A percentile compares a stretch with the other conserved stretches of the same genome.
Evolutionary conservation across 2,329 filamentous ascomycete species (phyloP).

Genomic region (Fusarium incarnatum): DNA sequence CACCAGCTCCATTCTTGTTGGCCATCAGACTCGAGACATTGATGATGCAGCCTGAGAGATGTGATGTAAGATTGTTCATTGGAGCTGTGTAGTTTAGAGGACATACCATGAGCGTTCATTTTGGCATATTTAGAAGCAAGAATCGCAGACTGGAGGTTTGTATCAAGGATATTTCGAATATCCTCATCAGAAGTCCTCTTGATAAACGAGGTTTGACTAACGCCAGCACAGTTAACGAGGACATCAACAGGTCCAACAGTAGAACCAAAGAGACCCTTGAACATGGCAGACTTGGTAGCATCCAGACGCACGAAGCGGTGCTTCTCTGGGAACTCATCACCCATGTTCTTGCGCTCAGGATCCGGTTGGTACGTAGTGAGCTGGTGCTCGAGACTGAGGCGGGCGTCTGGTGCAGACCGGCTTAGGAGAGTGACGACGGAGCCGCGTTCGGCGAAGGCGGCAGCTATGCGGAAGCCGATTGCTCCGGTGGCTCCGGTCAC

Average conservation of each 20-base stretch:
- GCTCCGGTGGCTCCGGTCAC: slow-evolving; percentile 78
- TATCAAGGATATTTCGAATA: slow-evolving; percentile 70
- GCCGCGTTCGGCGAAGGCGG: slow-evolving; percentile 72
- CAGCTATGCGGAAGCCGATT: slow-evolving; percentile 76
- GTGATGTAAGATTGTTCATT: slow-evolving; percentile 6
- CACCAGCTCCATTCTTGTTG: slow-evolving; percentile 74
- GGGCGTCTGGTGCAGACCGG: slow-evolving; percentile 62
- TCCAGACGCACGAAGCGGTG: slow-evolving; percentile 54
- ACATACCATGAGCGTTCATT: slow-evolving; percentile 49
- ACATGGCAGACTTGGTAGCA: slow-evolving; percentile 44
- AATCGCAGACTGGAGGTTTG: slow-evolving; percentile 77
- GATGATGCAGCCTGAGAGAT: slow-evolving; percentile 72
- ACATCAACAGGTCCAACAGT: slow-evolving; percentile 61
- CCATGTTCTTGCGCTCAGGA: not conserved
- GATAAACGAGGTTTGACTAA: slow-evolving; percentile 75
- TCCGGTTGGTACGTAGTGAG: slow-evolving; percentile 44
- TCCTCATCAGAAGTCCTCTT: slow-evolving; percentile 62
- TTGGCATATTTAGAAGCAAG: slow-evolving; percentile 66
- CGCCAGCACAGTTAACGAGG: slow-evolving; percentile 83
- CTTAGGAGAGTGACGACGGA: slow-evolving; percentile 71
- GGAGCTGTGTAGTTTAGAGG: not conserved
- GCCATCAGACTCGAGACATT: slow-evolving; percentile 85
- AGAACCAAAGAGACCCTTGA: slow-evolving; percentile 49
- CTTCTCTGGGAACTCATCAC: slow-evolving; percentile 30
- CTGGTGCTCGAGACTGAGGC: slow-evolving; percentile 53